Conservation (phyloP, 768 basidiomycete genomes). For the Galerina marginata region DNA sequence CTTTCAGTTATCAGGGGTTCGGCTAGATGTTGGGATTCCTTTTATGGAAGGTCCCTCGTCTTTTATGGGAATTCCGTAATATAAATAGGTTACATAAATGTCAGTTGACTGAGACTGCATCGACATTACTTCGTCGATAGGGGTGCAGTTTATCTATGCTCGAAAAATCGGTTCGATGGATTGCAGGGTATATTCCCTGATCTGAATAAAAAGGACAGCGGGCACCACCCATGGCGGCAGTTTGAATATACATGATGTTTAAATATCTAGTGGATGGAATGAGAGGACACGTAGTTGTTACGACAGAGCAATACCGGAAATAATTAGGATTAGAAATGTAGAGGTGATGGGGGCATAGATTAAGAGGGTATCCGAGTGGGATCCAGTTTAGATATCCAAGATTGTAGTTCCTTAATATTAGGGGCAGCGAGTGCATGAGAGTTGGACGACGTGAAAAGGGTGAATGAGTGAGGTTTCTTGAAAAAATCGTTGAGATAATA, state of each 20-base stretch:
- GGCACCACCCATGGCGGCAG: slow-evolving; percentile 5
- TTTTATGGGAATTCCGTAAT: slow-evolving; percentile 19
- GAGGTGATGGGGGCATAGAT: slow-evolving; percentile 16
- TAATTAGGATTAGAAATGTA: slow-evolving; percentile 24
- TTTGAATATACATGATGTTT: slow-evolving; percentile 26
- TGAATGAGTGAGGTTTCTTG: slow-evolving; percentile 87
- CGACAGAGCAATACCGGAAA: slow-evolving; percentile 20
- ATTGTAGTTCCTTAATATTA: slow-evolving; percentile 79
- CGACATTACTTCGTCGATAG: background rate
- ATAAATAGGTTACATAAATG: background rate
- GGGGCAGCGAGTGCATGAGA: slow-evolving; percentile 89
- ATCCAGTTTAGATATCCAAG: slow-evolving; percentile 86
- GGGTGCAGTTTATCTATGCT: slow-evolving; percentile 5
- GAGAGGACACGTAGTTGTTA: slow-evolving; percentile 11
- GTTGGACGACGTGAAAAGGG: slow-evolving; percentile 90
- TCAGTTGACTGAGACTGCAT: background rate
- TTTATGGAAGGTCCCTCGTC: slow-evolving; percentile 23
- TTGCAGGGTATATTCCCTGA: no score
- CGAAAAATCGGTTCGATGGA: background rate
- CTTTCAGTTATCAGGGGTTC: background rate
- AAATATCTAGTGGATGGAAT: slow-evolving; percentile 17
- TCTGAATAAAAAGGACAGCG: no score
- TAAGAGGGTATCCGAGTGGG: slow-evolving; percentile 66
- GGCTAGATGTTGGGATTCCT: background rate
- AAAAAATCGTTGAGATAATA: slow-evolving; percentile 7